Conservation (phyloP, 169 alveolate species). For the Babesia divergens region DNA sequence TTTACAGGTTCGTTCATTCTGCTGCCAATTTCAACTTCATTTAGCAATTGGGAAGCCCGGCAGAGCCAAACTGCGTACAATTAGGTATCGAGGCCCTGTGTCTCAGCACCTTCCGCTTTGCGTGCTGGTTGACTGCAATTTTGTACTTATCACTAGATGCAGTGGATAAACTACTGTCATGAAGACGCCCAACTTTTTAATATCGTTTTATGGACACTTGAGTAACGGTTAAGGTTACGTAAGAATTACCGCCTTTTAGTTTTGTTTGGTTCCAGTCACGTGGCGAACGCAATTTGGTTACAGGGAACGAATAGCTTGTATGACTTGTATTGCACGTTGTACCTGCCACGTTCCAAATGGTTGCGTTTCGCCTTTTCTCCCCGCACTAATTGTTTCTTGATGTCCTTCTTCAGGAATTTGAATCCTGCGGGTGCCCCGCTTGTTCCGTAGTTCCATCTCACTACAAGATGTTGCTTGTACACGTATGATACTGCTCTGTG, state of each 20-base stretch:
- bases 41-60: constrained; percentile 25
- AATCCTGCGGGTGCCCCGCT: constrained; percentile 24
- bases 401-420: constrained; percentile 23
- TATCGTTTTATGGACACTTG: no score
- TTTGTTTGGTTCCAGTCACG: background rate
- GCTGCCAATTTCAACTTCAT: background rate
- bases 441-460: constrained; percentile 7
- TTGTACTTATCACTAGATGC: no score
- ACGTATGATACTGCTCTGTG: constrained; percentile 79
- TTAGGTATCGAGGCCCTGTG: no score
- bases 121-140: no score
- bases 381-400: constrained; percentile 32
- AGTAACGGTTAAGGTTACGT: no score
- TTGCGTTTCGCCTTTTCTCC: constrained; percentile 35
- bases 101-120: no score
- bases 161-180: no score
- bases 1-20: constrained; percentile 43
- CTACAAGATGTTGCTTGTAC: constrained; percentile 74
- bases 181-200: no score
- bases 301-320: constrained; percentile 62
- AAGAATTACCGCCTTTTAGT: background rate
- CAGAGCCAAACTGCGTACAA: background rate
- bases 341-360: constrained; percentile 12
- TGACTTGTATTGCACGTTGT: constrained; percentile 52
- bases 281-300: constrained; percentile 32